These are phyloP conservation scores for Prototheca wickerhamii DNA, from an alignment of 163 green algal genomes.

Conservation along the genomic window DNA sequence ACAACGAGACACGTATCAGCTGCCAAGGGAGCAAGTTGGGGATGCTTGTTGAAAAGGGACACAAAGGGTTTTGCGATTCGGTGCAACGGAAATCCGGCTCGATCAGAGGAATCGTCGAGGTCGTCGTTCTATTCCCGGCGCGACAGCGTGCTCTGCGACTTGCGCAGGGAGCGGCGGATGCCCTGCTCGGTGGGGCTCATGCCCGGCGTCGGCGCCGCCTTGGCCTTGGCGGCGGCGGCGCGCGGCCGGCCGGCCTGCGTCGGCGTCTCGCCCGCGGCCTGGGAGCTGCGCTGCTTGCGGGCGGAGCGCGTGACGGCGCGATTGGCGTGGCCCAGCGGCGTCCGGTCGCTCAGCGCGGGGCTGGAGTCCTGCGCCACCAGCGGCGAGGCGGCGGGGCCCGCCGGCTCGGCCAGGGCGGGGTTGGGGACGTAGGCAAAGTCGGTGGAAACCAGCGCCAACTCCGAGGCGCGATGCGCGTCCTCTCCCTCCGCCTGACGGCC, in stretches of 20 bases:
- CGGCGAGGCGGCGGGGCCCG: not conserved
- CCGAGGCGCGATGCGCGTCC: not conserved
- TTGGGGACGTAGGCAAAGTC: slow-evolving; percentile 17
- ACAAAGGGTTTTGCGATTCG: too few relatives aligned
- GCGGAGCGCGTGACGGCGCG: slow-evolving; percentile 6
- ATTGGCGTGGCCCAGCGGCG: not conserved
- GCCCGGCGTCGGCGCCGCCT: not conserved
- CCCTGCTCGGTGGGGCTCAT: slow-evolving; percentile 35
- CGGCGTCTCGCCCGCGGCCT: not conserved
- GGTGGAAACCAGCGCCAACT: slow-evolving; percentile 16
- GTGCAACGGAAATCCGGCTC: too few relatives aligned
- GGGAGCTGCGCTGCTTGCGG: not conserved
- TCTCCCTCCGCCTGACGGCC: not conserved
- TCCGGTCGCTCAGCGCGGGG: slow-evolving; percentile 2
- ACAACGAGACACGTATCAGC: too few relatives aligned
- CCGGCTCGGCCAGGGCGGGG: not conserved
- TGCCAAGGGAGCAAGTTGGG: too few relatives aligned
- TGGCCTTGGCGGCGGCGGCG: not conserved
- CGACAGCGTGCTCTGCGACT: too few relatives aligned
- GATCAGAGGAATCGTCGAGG: slow-evolving; percentile 1
- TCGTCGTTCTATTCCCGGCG: too few relatives aligned
- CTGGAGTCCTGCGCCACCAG: slow-evolving; percentile 11
- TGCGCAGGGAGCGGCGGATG: slow-evolving; percentile 27
- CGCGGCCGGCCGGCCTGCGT: not conserved
- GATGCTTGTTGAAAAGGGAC: too few relatives aligned